Evolutionary conservation across 73 alveolate genomes (phyloP), one percentile per base, ranked within the genome.

Genomic region (Symbiodinium natans): DNA sequence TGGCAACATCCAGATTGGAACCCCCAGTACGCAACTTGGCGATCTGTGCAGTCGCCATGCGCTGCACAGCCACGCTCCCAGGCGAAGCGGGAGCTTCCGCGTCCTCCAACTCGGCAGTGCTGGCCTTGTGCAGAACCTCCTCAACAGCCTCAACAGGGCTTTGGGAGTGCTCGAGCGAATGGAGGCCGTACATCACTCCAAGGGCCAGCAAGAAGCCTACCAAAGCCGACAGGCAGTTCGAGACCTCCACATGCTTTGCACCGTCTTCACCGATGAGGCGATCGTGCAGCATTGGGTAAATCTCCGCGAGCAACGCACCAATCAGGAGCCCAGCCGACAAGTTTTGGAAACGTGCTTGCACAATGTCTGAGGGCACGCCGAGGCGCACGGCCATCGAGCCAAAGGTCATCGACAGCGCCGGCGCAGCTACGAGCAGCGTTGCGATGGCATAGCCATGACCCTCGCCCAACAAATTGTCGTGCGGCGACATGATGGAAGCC

Each of bases 301-400:
- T 77, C 52, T 77, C 86, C n/a, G 86, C 46, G 7, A 77, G 52
- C 54, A 77, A 0, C 29, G 86, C 86, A n/a, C 86, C 86, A 15
- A 77, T 77, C 52, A 77, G 86, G 52, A 77, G 46, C 17, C 86
- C 86, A 7, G 86, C 86, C 17, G 86, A 77, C 0, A 77, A 27
- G 86, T 77, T 77, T 48, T 77, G 86, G 43, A 77, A 77, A n/a
- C 86, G 46, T 21, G 86, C 86, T 25, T 77, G 86, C n/a, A 77
- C 86, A 23, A 36, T 10, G 43, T 36, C 86, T 27, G 86, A 77
- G 43, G 46, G 86, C 27, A 77, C 15, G 86, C 86, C 80, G 38
- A 63, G 9, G 33, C 80, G 80, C 19, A 63, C 80, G 7, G 36
- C 29, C 17, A 29, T 36, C 80, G 80, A 27, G 36, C 80, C 80